Evolutionary conservation across 768 basidiomycete species (phyloP).

Genomic region (Tylopilus sp.): DNA sequence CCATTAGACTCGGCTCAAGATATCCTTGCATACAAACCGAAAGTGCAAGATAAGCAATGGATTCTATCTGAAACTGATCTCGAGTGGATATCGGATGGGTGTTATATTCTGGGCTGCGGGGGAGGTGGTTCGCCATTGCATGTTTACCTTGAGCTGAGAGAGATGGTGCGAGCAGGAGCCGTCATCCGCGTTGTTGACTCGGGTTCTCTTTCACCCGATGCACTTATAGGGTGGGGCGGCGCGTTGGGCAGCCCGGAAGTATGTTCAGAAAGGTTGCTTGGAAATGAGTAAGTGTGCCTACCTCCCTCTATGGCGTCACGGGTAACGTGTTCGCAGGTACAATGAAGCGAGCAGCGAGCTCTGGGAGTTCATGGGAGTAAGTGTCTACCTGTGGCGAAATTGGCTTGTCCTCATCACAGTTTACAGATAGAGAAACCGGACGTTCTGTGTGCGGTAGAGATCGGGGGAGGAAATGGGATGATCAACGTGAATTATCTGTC

Average conservation of each 20-base stretch:
- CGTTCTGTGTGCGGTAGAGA: constrained; percentile 38
- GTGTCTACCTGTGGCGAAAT: neutral
- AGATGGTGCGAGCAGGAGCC: constrained; percentile 49
- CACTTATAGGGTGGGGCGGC: constrained; percentile 39
- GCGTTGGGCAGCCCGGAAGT: constrained; percentile 43
- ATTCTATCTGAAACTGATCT: constrained; percentile 44
- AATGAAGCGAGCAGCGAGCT: constrained; percentile 31
- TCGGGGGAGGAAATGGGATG: constrained; percentile 46
- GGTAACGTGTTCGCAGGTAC: constrained; percentile 20
- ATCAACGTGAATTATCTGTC: constrained; percentile 30
- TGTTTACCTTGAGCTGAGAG: constrained; percentile 46
- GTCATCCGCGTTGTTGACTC: constrained; percentile 45
- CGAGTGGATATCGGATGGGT: constrained; percentile 62
- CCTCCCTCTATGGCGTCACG: neutral
- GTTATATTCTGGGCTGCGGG: constrained; percentile 59
- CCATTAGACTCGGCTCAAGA: constrained; percentile 18
- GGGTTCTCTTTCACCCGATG: constrained; percentile 40
- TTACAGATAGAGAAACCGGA: constrained; percentile 30
- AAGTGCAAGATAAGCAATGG: constrained; percentile 42
- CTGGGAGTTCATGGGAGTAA: constrained; percentile 28
- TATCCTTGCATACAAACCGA: constrained; percentile 36
- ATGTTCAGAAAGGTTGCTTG: constrained; percentile 34
- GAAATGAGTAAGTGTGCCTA: constrained; percentile 31
- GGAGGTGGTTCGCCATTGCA: constrained; percentile 61
- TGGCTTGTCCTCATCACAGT: neutral